Evolutionary conservation across 352 stramenopile species (phyloP), one percentile per base, ranked within the genome.

Genomic region (Lagenidium giganteum): DNA sequence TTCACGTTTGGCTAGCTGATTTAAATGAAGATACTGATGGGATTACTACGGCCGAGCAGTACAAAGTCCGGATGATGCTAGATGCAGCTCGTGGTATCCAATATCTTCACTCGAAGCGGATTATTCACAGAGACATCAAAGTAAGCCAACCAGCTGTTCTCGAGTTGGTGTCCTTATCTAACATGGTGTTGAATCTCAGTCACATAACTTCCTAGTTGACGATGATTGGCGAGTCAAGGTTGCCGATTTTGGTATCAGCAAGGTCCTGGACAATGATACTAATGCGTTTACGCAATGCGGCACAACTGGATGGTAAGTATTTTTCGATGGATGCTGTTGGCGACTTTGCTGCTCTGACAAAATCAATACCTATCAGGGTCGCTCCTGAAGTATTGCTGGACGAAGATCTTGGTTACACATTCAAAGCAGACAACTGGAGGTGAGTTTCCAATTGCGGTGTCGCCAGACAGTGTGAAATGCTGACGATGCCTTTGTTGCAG

Each of bases 101-200:
- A 52, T 95, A 95, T 28, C 60, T 95, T 11, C 84, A 95, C 52
- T 93, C 84, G 2, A 84, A 70, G 38, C 67, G 78, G 24, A 91
- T 94, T 40, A 94, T 95, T 34, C 84, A 95, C 53, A 82, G 84
- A 18, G 84, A 95, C 33, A 93, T 95, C 52, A 95, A 95, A 71
- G 83, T 93, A 42, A 24, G 36, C 9, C 13, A 12, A 8, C 11
- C 8, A 46, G 4, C 8, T 11, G 2, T 40, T 12, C 16, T 17
- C 9, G 32, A 7, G 32, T 16, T 38, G 32, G 7, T 38, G 6
- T 17, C 8, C 9, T 38, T 8, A 8, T 20, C 17, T n/a, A 17
- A 38, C 32, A 8, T 38, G 7, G 18, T 44, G 14, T 6, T 17
- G 28, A 31, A 0, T 47, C n/a, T 18, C 16, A 94, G 83, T 93